Evolutionary conservation across 2,329 filamentous ascomycete genomes (phyloP), one percentile per base, ranked within the genome.

Genomic region (Xylaria sp.): DNA sequence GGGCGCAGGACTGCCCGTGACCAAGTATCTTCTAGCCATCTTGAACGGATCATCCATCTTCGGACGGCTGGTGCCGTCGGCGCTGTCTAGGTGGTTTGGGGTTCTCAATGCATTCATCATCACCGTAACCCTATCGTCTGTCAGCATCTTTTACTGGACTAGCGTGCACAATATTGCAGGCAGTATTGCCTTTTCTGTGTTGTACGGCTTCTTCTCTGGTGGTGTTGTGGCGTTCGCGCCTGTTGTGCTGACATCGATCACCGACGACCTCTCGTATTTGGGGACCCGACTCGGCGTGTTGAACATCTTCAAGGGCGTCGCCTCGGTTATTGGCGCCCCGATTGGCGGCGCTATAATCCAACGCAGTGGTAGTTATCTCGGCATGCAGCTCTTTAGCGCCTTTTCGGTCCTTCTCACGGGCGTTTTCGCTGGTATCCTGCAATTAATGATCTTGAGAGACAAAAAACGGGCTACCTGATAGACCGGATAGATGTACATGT

Each of bases 41-140:
- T 80, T 87, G 59, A 88, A 87, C 74, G 84, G 82, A 1, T 81
- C 83, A 0, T 84, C 84, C 0, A 78, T 86, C 8, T 79, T 84
- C 8, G 86, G 86, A 0, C 82, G 86, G 7, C 77, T 87, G 0
- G 73, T 85, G 0, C 85, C 84, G 0, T 82, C 82, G 3, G 79
- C 83, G 8, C 68, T 86, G 4, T 83, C 83, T 0, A 80, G 82
- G 59, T 76, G 74, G 33, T 68, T 83, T 46, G 84, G 84, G 0
- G 77, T 81, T 2, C 71, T 86, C 15, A 81, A 84, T 63, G 84
- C 66, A 1, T 68, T 76, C 20, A 80, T 82, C 68, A 75, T 83
- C 15, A 77, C 78, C 2, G 74, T 79, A 3, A 76, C 77, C 28
- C 75, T 80, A 12, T 72, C 82, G 15, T 74, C 79, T 5, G 75